A percentile compares a stretch with the other conserved stretches of the same genome.
Conservation (phyloP, 768 basidiomycete species). For the Gymnopilus dilepis region DNA sequence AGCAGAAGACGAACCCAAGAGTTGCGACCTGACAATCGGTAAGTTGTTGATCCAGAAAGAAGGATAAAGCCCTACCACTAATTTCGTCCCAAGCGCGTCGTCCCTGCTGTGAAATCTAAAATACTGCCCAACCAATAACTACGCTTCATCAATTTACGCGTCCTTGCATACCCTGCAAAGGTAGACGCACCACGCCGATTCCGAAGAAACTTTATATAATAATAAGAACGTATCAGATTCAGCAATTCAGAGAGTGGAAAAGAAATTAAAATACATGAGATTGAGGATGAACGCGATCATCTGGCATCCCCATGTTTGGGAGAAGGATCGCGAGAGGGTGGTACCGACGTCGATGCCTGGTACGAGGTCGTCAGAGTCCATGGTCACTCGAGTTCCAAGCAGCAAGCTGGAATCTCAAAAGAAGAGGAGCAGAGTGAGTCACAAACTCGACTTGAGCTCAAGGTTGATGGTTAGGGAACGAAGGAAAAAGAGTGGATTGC, state of each 20-base stretch:
- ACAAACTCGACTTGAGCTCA: no score
- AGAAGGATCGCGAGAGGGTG: no score
- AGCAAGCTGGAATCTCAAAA: no score
- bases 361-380: no score
- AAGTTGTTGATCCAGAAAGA: not conserved
- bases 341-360: no score
- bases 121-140: slow-evolving; percentile 18
- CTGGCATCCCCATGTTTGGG: slow-evolving; percentile 18
- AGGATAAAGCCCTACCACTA: not conserved
- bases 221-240: not conserved
- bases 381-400: no score
- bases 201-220: not conserved
- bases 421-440: no score
- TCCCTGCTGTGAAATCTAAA: slow-evolving; percentile 12
- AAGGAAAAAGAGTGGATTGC: no score
- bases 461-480: no score
- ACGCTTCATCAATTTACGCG: no score
- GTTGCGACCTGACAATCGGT: not conserved
- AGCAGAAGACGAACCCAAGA: not conserved
- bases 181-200: not conserved
- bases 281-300: slow-evolving; percentile 20
- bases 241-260: not conserved
- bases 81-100: slow-evolving; percentile 8
- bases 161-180: not conserved
- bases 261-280: not conserved